A percentile compares a stretch with the other conserved stretches of the same genome.
Evolutionary conservation across 1,284 basidiomycete species (phyloP).

Genomic region (Austropuccinia psidii): DNA sequence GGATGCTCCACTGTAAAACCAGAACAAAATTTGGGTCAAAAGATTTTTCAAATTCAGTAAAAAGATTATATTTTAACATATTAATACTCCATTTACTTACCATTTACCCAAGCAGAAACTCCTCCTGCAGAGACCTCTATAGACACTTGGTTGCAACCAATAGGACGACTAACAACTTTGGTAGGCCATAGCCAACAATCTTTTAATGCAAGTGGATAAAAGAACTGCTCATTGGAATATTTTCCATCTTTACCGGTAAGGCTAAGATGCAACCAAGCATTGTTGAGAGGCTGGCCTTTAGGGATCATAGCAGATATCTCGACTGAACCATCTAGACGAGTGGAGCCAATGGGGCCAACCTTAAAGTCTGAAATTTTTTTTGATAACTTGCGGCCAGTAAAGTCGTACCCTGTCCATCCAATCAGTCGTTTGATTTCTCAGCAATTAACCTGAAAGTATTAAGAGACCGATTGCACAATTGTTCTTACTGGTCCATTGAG

Average conservation of each 20-base stretch:
- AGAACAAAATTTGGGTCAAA: no score
- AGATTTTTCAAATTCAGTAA: no score
- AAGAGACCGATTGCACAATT: background rate
- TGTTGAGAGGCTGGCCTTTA: slow-evolving; percentile 48
- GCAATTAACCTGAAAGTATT: background rate
- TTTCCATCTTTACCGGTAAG: slow-evolving; percentile 52
- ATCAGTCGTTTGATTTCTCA: background rate
- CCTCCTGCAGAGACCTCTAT: slow-evolving; percentile 56
- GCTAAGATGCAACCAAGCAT: slow-evolving; percentile 56
- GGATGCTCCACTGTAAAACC: no score
- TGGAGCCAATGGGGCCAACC: slow-evolving; percentile 54
- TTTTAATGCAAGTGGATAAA: slow-evolving; percentile 54
- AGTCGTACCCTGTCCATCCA: slow-evolving; percentile 51
- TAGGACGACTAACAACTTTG: slow-evolving; percentile 50
- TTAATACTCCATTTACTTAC: no score
- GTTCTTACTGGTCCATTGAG: slow-evolving; percentile 52
- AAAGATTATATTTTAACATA: no score
- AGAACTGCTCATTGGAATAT: slow-evolving; percentile 56
- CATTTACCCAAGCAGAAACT: slow-evolving; percentile 52
- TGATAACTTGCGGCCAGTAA: slow-evolving; percentile 52
- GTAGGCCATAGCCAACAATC: slow-evolving; percentile 53
- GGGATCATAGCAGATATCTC: slow-evolving; percentile 43
- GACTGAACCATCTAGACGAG: slow-evolving; percentile 50
- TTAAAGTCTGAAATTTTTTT: slow-evolving; percentile 50
- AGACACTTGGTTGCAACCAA: slow-evolving; percentile 44